Percentiles rank a stretch among this genome's conserved stretches.
These are phyloP conservation scores for Sonneratia caseolaris DNA, from an alignment of 345 rosid genomes.

Conservation along the genomic window DNA sequence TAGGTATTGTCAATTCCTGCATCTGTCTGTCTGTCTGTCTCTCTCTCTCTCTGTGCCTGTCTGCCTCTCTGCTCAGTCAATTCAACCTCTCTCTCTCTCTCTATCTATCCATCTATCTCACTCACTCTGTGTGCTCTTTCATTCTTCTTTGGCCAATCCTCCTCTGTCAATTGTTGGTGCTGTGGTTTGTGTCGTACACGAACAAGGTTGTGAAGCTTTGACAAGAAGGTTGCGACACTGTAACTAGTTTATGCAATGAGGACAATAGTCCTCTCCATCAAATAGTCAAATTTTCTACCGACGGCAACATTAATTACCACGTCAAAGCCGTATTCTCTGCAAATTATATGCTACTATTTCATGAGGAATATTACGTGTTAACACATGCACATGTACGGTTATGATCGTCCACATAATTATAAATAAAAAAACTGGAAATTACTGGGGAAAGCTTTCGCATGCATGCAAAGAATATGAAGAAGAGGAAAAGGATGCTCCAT, in stretches of 20 bases:
- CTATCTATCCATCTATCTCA: not conserved
- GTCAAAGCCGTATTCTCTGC: too few species aligned
- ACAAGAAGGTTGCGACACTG: not conserved
- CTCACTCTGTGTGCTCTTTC: not conserved
- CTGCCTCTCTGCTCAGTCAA: too few species aligned
- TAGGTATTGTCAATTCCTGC: conserved; percentile 4
- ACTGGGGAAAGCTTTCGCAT: conserved; percentile 1
- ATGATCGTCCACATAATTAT: not conserved
- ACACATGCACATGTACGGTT: not conserved
- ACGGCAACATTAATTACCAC: too few species aligned
- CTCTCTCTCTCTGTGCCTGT: too few species aligned
- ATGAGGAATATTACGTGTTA: too few species aligned
- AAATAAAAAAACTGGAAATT: not conserved
- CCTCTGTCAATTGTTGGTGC: not conserved
- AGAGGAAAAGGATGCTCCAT: not conserved
- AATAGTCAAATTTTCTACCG: too few species aligned
- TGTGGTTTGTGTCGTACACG: not conserved
- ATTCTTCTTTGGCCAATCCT: conserved; percentile 3
- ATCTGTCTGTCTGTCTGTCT: not conserved
- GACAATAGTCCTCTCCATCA: too few species aligned
- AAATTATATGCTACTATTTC: too few species aligned
- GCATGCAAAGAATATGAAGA: not conserved
- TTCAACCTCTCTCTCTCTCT: too few species aligned
- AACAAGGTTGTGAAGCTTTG: not conserved
- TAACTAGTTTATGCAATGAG: too few species aligned